Evolutionary conservation across 306 rosid species (phyloP).

Genomic region (Vigna trinervia): DNA sequence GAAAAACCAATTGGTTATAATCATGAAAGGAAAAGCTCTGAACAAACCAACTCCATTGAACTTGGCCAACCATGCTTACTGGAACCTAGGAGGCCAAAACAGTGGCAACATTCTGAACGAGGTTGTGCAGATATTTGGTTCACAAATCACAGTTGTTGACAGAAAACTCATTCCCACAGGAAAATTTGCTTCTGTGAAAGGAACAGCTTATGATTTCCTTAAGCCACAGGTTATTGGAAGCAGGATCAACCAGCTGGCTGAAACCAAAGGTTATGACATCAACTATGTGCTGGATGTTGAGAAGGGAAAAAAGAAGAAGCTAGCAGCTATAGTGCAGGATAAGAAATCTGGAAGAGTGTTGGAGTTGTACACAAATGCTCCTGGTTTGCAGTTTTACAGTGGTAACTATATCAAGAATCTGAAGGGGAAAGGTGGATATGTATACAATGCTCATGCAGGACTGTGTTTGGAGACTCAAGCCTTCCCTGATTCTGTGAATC

Average conservation of each 20-base stretch:
- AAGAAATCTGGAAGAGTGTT: constrained; percentile 69
- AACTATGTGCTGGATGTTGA: constrained; percentile 72
- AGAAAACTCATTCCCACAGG: constrained; percentile 81
- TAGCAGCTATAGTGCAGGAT: constrained; percentile 65
- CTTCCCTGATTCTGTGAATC: constrained; percentile 87
- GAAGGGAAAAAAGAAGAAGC: constrained; percentile 42
- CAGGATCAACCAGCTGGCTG: constrained; percentile 60
- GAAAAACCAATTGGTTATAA: constrained; percentile 53
- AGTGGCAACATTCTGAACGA: constrained; percentile 76
- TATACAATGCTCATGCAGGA: constrained; percentile 65
- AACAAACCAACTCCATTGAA: constrained; percentile 90
- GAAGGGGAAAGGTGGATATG: constrained; percentile 75
- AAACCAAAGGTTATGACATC: constrained; percentile 70
- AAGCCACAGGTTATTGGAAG: constrained; percentile 63
- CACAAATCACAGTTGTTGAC: constrained; percentile 68
- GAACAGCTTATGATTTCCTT: constrained; percentile 70
- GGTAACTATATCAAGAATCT: constrained; percentile 57
- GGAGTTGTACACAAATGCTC: constrained; percentile 68
- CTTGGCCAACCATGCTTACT: constrained; percentile 76
- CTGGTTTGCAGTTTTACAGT: constrained; percentile 86
- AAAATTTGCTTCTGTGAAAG: constrained; percentile 50
- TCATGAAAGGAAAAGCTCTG: constrained; percentile 75
- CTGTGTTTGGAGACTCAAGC: constrained; percentile 89
- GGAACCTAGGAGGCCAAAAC: constrained; percentile 87
- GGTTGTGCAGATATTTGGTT: constrained; percentile 66